Evolutionary conservation across 768 basidiomycete genomes (phyloP).

Genomic region (Pulveroboletus frians): DNA sequence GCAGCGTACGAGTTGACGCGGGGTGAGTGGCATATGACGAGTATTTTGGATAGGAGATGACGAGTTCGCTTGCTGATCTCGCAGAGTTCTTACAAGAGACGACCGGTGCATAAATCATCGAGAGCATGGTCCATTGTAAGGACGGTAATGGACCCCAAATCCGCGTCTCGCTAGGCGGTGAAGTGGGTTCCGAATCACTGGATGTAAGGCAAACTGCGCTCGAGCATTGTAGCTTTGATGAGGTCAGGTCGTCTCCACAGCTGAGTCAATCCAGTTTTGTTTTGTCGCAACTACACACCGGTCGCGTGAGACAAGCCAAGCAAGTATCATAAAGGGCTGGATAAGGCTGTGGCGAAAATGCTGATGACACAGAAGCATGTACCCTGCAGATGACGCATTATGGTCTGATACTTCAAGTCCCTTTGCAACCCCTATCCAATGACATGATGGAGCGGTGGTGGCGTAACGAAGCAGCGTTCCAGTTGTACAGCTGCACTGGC

Average conservation of each 20-base stretch:
- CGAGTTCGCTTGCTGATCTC: background rate
- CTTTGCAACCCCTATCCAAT: slow-evolving; percentile 4
- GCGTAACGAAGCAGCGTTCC: slow-evolving; percentile 2
- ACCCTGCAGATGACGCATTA: background rate
- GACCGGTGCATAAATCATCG: slow-evolving; percentile 15
- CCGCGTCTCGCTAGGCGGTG: background rate
- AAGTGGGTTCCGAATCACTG: background rate
- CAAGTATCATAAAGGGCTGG: too few species aligned
- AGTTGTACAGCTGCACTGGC: too few species aligned
- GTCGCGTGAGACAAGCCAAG: too few species aligned
- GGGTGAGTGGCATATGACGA: slow-evolving; percentile 37
- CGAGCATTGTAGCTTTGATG: background rate
- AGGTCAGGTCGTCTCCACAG: background rate
- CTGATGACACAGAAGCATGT: background rate
- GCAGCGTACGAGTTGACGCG: slow-evolving; percentile 82
- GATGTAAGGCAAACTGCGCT: background rate
- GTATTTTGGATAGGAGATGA: background rate
- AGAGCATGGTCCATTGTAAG: background rate
- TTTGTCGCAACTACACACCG: background rate
- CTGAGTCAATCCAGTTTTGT: background rate
- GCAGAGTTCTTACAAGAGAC: slow-evolving; percentile 25
- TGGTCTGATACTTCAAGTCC: too few species aligned
- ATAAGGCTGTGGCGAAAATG: too few species aligned
- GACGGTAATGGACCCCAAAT: background rate
- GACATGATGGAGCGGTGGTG: slow-evolving; percentile 10